A percentile compares a stretch with the other conserved stretches of the same genome.
Conservation (phyloP, 768 basidiomycete genomes). For the Mycena olivaceomarginata region DNA sequence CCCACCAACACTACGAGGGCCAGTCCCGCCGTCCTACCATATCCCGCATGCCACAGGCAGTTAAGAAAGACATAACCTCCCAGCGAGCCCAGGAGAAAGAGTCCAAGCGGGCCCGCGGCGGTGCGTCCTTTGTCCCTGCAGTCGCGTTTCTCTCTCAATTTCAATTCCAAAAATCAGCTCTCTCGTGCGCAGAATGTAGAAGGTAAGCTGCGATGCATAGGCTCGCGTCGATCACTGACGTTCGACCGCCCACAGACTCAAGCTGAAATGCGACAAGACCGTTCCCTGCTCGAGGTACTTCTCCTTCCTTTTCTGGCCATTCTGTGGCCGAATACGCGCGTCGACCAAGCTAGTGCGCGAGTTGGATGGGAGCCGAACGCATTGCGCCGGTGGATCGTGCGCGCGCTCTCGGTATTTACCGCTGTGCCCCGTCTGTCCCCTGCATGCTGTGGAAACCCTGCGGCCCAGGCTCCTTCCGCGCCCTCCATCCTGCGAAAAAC, state of each 20-base stretch:
- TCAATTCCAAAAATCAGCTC: conserved; percentile 10
- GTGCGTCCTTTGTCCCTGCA: conserved; percentile 50
- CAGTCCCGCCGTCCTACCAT: neutral
- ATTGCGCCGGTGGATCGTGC: neutral
- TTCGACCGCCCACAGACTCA: conserved; percentile 63
- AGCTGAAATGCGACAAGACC: conserved; percentile 86
- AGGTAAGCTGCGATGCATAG: conserved; percentile 59
- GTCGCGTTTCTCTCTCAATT: neutral
- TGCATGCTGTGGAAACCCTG: too few relatives aligned
- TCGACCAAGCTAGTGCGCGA: conserved; percentile 7
- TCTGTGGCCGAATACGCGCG: conserved; percentile 20
- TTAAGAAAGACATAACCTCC: conserved; percentile 64
- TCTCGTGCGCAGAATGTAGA: conserved; percentile 80
- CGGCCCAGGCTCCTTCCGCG: too few relatives aligned
- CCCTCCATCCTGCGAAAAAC: neutral
- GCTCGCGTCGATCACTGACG: neutral
- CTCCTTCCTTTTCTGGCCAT: neutral
- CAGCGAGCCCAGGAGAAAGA: conserved; percentile 79
- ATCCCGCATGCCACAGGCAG: conserved; percentile 68
- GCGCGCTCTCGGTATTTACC: neutral
- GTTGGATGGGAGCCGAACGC: conserved; percentile 25
- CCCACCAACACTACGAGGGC: conserved; percentile 23
- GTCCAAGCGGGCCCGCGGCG: conserved; percentile 74
- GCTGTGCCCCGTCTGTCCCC: too few relatives aligned
- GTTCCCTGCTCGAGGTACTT: conserved; percentile 72